Base-by-base conservation (phyloP, 768 basidiomycete species). In the Pulveroboletus sp. region DNA sequence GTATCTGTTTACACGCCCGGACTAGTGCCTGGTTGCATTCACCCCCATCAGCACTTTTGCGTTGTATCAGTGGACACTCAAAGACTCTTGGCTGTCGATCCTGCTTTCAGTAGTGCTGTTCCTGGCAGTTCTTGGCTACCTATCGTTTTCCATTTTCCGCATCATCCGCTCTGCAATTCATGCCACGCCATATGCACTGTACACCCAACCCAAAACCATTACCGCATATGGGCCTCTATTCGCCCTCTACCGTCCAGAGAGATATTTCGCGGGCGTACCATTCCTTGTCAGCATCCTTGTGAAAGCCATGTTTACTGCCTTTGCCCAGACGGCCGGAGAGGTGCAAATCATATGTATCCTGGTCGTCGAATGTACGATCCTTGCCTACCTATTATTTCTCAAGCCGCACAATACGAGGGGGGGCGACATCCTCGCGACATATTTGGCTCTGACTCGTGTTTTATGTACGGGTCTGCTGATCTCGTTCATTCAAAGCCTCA, bases 51-150 rank as follows among this genome's bases (percentile, higher is more conserved):
- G 82, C 52, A 79, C 87, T 52, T 90, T 97, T 56, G 74, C 81
- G 8, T 79, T 97, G 61, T 93, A 86, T 66, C 94, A 97, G 66
- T 97, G 94, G 90, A 90, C 88, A 1, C 73, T 94, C 53, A 72
- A 80, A 50, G 93, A 97, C 67, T 94, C 93, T 0, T 92, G 90
- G 85, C 75, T 95, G 3, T 79, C 92, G 0, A 77, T 84, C 56
- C 72, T 95, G 31, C 74, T 97, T 34, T 88, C 93, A 3, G 85
- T 87, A 50, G 59, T 94, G 49, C 66, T 77, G 11, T 71, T 94
- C 63, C 58, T 88, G 39, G 69, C 66, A 39, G 67, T 88, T 27
- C 38, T 77, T 27, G 68, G 71, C 10, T 60, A 75, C 50, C 69
- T 92, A 35, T 57, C 72, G 20, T 75, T 78, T 54, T 74, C 80